phyloP scores from a whole-genome alignment of 2,329 filamentous ascomycete species.

The Diaporthe citriasiana region DNA sequence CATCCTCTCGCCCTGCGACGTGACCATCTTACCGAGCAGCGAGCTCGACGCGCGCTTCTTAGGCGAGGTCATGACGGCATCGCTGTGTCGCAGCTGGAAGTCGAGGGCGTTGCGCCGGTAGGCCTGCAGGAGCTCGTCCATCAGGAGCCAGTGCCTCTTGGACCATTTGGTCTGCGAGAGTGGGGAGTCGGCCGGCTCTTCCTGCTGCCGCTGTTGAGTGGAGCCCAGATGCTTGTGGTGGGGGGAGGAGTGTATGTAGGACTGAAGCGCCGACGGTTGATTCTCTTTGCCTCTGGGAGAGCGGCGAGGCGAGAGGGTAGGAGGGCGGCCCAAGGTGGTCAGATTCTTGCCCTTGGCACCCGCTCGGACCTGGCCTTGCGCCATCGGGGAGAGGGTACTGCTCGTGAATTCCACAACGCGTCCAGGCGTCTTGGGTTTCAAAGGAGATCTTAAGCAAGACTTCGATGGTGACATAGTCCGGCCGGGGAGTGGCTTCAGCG shows the following conservation, averaged over 20 bases:
- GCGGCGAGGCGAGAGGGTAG: background rate
- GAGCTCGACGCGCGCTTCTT: constrained; percentile 46
- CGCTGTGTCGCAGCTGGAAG: constrained; percentile 51
- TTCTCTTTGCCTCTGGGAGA: constrained; percentile 28
- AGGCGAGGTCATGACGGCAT: constrained; percentile 46
- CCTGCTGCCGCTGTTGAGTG: constrained; percentile 22
- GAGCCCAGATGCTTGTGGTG: background rate
- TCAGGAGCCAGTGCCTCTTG: constrained; percentile 65
- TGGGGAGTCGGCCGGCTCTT: constrained; percentile 18
- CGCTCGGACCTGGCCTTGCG: constrained; percentile 54
- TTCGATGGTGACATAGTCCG: constrained; percentile 69
- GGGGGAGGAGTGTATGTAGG: constrained; percentile 12
- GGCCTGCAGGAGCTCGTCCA: constrained; percentile 66
- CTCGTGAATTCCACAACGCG: constrained; percentile 71
- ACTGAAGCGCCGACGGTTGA: background rate
- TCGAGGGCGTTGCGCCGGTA: constrained; percentile 58
- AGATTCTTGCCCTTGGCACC: constrained; percentile 37
- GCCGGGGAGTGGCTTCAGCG: constrained; percentile 64
- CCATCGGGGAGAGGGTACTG: constrained; percentile 62
- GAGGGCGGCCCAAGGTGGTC: background rate
- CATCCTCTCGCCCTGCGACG: constrained; percentile 61
- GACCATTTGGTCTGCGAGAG: constrained; percentile 64
- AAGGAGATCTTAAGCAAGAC: constrained; percentile 69
- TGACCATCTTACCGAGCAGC: constrained; percentile 64
- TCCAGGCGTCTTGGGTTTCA: constrained; percentile 71